These are phyloP conservation scores for Colletotrichum costaricense DNA, from an alignment of 2,329 filamentous ascomycete species.

Conservation along the genomic window DNA sequence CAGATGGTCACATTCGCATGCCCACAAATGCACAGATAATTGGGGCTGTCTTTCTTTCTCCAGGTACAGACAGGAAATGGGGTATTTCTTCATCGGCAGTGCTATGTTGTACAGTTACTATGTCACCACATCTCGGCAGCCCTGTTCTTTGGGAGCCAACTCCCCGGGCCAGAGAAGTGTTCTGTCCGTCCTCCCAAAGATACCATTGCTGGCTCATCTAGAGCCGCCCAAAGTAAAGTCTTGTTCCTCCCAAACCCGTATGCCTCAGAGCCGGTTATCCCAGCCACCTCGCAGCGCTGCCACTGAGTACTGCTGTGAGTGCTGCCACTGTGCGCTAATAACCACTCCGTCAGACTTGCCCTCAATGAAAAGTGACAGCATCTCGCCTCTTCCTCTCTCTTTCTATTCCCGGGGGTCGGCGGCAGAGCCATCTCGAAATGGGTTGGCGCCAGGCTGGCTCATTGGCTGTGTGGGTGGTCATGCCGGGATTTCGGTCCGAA, in stretches of 20 bases:
- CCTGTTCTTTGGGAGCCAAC: neutral
- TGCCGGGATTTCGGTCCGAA: conserved; percentile 34
- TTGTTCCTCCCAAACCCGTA: neutral
- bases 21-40: neutral
- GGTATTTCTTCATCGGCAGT: conserved; percentile 16
- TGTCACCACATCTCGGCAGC: neutral
- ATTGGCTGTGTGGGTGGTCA: conserved; percentile 18
- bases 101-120: conserved; percentile 11
- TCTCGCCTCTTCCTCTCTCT: neutral
- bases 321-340: neutral
- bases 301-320: too few species aligned
- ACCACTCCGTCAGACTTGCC: neutral
- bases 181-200: neutral
- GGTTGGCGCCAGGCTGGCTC: conserved; percentile 21
- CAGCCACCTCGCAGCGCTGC: too few species aligned
- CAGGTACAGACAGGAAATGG: neutral
- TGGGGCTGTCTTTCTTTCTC: neutral
- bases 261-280: too few species aligned
- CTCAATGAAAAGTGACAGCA: conserved; percentile 15
- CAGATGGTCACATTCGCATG: neutral
- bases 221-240: neutral
- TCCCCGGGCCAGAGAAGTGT: neutral
- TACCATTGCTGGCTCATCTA: neutral
- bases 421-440: conserved; percentile 20
- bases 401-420: conserved; percentile 16